Evolutionary conservation across 805 yeast genomes (phyloP), one percentile per base, ranked within the genome.

Genomic region (Saccharomycopsis fermentans): DNA sequence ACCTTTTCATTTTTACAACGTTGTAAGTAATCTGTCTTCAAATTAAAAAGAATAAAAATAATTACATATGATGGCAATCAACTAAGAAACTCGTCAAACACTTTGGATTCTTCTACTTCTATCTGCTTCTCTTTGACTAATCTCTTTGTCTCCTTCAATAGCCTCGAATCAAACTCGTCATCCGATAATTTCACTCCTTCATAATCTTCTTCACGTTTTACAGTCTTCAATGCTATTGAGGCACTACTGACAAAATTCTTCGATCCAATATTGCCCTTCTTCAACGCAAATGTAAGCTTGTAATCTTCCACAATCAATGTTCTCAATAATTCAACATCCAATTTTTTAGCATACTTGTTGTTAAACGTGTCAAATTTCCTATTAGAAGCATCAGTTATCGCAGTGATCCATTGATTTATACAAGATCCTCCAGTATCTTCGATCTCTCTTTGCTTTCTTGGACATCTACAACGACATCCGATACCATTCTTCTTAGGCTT

Each of bases 391-490:
- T 70, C 71, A 32, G 65, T 66, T 2, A 69, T 69, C 29, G 69
- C 57, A 52, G 59, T 58, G 27, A 76, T 72, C 84, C 86, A 86
- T 21, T 71, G 70, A 14, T 72, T 69, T 52, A 81, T 71, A 69
- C 89, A 84, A 36, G 78, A 73, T 6, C 77, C 73, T 1, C 74
- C 72, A 3, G 78, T 66, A 64, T 84, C 79, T 68, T 84, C 92
- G 55, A 82, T 74, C 60, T 84, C 91, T 29, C 64, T 59, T 55
- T 69, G 74, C n/a, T 67, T 66, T 1, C 61, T 39, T 4, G 88
- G 96, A 71, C 98, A 91, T 62, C 79, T 76, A 70, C 98, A 91
- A 47, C 96, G 74, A 69, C 98, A 91, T 1, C 97, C 97, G 6
- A 82, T 82, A 0, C 96, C 83, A 54, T 70, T 71, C 6, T 68